Base-by-base conservation (phyloP, 1,284 basidiomycete species). In the Rhizopogon parksii region DNA sequence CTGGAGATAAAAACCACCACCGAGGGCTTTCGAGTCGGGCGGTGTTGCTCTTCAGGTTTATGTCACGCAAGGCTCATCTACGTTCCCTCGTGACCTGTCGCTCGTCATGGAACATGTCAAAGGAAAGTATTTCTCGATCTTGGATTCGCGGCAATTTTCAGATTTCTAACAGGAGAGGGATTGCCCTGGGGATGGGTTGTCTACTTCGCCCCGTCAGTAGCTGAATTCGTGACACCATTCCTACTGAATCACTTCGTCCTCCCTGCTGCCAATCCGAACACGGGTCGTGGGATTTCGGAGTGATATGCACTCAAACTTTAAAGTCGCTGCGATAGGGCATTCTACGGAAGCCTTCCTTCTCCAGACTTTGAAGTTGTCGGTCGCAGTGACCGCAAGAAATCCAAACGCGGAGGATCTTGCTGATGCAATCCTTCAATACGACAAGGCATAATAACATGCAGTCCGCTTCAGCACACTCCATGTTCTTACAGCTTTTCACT, bases 1-100 rank as follows among this genome's bases (percentile, higher is more conserved):
- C 79, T 5, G 88, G 88, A 14, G 89, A 91, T 72, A 91, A 90
- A 72, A 90, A 87, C 53, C 79, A 0, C 64, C 91, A 2, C 70
- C 79, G 0, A 68, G 54, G 4, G 73, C 82, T 7, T 68, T 91
- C 34, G 52, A 58, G 0, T 69, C 68, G 0, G 75, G 69, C 0
- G 72, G 71, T 1, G 62, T 87, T 1, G 60, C 60, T 14, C 58
- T 88, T 14, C 76, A 84, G 58, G 85, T 88, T 7, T 91, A 91
- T 57, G 73, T 72, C 59, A 89, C 88, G 17, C 71, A 67, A 38
- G 76, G 78, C 1, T 80, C 81, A 2, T 64, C 70, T 0, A 70
- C 61, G 0, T 84, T 89, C 51, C 65, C 68, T n/a, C 54, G 59
- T 2, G 73, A 79, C 46, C 58, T 88, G 51, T 57, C 59, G 21